Evolutionary conservation across 2,329 filamentous ascomycete genomes (phyloP).

Genomic region (Cladosporium sp.): DNA sequence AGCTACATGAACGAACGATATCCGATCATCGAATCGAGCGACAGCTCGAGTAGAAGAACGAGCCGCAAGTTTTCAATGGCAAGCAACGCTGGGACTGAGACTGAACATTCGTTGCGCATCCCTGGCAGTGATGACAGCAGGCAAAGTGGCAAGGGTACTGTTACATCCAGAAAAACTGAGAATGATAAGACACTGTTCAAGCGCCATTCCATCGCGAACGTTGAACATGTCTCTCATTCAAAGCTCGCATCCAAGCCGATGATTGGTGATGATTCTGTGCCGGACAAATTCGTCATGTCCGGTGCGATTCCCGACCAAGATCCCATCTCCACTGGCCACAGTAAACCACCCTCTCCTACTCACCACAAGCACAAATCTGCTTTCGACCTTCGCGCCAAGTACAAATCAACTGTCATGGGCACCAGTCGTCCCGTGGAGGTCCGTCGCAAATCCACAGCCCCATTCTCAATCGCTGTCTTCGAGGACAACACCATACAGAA

Average conservation of each 20-base stretch:
- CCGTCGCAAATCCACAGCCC: slow-evolving; percentile 19
- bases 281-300: background rate
- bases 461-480: slow-evolving; percentile 16
- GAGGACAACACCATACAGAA: slow-evolving; percentile 30
- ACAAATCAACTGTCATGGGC: slow-evolving; percentile 20
- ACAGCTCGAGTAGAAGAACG: slow-evolving; percentile 20
- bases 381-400: slow-evolving; percentile 32
- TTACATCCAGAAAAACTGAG: background rate
- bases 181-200: background rate
- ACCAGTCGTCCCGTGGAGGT: slow-evolving; percentile 22
- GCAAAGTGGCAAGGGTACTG: slow-evolving; percentile 1
- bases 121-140: slow-evolving; percentile 10
- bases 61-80: slow-evolving; percentile 9
- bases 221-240: slow-evolving; percentile 10
- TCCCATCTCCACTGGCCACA: background rate
- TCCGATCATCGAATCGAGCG: slow-evolving; percentile 36
- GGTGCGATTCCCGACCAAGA: background rate
- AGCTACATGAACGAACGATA: slow-evolving; percentile 44
- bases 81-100: slow-evolving; percentile 2
- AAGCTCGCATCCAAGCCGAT: slow-evolving; percentile 12
- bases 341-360: background rate
- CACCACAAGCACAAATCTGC: slow-evolving; percentile 24
- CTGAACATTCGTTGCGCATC: slow-evolving; percentile 3
- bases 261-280: background rate
- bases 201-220: slow-evolving; percentile 7